Conservation (phyloP, 2,329 filamentous ascomycete genomes). For the Penicillium concentricum region DNA sequence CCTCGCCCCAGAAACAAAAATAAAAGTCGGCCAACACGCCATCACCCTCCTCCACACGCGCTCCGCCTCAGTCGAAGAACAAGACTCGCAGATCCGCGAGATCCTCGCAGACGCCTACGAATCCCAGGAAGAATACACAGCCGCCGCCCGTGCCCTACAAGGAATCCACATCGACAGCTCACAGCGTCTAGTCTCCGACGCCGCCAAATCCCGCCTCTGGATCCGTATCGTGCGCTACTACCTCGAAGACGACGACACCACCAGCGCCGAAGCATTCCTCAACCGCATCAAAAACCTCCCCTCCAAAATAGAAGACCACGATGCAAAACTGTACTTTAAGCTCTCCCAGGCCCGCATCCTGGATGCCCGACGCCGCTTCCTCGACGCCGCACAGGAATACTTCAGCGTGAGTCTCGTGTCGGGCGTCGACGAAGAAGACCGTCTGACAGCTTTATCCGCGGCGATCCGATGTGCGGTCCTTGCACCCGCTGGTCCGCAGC, state of each 20-base stretch:
- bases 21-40: constrained; percentile 73
- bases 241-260: constrained; percentile 89
- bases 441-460: constrained; percentile 77
- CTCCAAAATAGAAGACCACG: constrained; percentile 68
- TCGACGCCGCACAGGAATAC: constrained; percentile 84
- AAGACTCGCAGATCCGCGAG: constrained; percentile 75
- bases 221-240: constrained; percentile 93
- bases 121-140: constrained; percentile 72
- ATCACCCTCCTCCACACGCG: constrained; percentile 65
- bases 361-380: constrained; percentile 84
- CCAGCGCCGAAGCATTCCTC: constrained; percentile 78
- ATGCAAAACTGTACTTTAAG: constrained; percentile 79
- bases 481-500: constrained; percentile 82
- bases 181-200: constrained; percentile 77
- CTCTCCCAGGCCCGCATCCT: constrained; percentile 90
- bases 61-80: constrained; percentile 77
- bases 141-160: constrained; percentile 74
- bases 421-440: constrained; percentile 80
- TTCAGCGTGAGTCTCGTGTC: constrained; percentile 78
- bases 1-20: constrained; percentile 59
- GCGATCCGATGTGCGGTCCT: constrained; percentile 91
- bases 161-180: constrained; percentile 86
- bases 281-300: constrained; percentile 96
- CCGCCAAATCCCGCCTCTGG: constrained; percentile 82
- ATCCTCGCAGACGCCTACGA: constrained; percentile 83